Evolutionary conservation across 371 early-diverging fungal species (phyloP), one percentile per base, ranked within the genome.

Genomic region (Mortierella sp.): DNA sequence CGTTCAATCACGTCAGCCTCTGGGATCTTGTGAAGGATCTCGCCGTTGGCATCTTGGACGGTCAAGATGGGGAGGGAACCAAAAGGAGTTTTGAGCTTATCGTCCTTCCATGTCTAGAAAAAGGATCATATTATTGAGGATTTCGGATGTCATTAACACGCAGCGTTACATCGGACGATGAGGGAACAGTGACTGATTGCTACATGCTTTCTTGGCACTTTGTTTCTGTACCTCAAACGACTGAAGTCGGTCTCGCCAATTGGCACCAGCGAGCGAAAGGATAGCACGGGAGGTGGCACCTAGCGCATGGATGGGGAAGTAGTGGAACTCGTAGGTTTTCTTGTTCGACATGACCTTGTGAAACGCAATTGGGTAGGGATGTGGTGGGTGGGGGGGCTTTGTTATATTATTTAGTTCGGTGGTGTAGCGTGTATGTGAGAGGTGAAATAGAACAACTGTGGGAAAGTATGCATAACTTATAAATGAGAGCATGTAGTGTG

Each of bases 1-100:
- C 70, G 48, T 26, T 63, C 70, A 31, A 70, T 70, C 49, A 70
- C 64, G 8, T 58, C 59, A 1, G 70, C 62, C 28, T 70, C 70
- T 24, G 70, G 63, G 31, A 70, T 41, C 19, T 32, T 43, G 34
- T 70, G 56, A 0, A 56, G 24, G 1, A 32, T 34, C 31, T 17
- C 32, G 19, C 52, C 67, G 8, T 66, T 23, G 3, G 50, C 8
- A 32, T 60, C 67, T 9, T 43, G 55, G 7, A 61, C 70, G 17
- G 58, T 70, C 17, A 70, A 26, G 19, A 70, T 52, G 2, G 70
- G 70, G 12, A 70, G 50, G 4, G 43, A 62, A 1, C 64, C 70
- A 43, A 62, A 70, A 1, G 64, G 58, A 4, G 70, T 70, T 27
- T 11, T 27, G 6, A 34, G 23, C 15, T 70, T 70, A 27, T 56